Evolutionary conservation across 148 eudicot species (phyloP), one percentile per base, ranked within the genome.

Genomic region (Talinum fruticosum): DNA sequence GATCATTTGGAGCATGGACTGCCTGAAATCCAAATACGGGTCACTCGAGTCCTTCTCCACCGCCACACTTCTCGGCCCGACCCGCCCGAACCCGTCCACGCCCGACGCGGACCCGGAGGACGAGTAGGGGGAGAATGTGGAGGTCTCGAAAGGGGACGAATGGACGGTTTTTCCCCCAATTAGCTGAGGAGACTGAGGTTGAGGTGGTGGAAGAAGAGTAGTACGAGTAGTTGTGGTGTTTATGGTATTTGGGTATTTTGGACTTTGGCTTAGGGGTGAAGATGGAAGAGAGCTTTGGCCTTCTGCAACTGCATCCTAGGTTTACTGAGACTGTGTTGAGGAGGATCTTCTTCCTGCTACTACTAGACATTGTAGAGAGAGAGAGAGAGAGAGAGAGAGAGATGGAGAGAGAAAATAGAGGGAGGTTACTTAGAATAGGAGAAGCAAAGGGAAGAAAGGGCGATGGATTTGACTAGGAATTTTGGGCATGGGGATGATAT

Each of bases 1-100:
- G 2, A 96, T 91, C 99, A 96, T 96, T 75, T 96, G 97, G 0
- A 96, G 80, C 99, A 96, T 96, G 0, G 97, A 91, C 23, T 87
- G 88, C 76, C 93, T 82, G 66, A 96, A 93, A 66, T 96, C 99
- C 24, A 91, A 74, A 47, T 96, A 93, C 0, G 99, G 99, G 85
- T 96, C 99, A 35, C 81, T 88, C 5, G 99, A 96, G 32, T 93
- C 97, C 69, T 96, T 93, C 85, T 96, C 97, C 28, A 96, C 90
- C 13, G 97, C 99, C 51, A 96, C 83, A 19, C 93, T 86, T 74
- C 87, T 84, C 26, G 91, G 88, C 53, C 90, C 87, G 49, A 90
- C 76, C 69, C 87, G 78, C 0, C 94, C 91, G 80, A 81, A 87
- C 35, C 90, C 88, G 70, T 88, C 91, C 0, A 53, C 73, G 8